Evolutionary conservation across 352 stramenopile species (phyloP), one percentile per base, ranked within the genome.

Genomic region (Phytophthora chlamydospora): DNA sequence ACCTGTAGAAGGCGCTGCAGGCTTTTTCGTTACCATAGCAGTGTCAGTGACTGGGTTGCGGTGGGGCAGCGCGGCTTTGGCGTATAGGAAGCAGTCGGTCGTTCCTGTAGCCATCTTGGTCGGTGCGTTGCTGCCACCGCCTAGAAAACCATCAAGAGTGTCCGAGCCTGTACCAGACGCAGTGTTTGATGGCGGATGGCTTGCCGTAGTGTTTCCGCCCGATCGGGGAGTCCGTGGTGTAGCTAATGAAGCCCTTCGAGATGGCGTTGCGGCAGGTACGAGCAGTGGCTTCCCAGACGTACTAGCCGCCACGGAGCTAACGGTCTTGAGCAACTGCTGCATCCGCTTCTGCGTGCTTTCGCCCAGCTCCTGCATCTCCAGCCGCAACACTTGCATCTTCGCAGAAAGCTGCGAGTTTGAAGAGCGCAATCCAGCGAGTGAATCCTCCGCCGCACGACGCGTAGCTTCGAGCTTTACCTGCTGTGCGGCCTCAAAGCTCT

Each of bases 31-130:
- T 24, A 19, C 19, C 32, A 17, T 42, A 24, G 5, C 44, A 16
- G 13, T 38, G 9, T 62, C 41, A 11, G 19, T 29, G 33, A 17
- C 29, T 41, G 40, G 59, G 2, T 59, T 58, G 7, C 58, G 58
- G 21, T 68, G 52, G 14, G 75, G 68, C 24, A 87, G 53, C 0
- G 73, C 68, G 0, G 73, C 71, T 60, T 79, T 83, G 24, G 75
- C 71, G 40, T 82, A 76, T 4, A 87, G 60, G 36, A 87, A 85
- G 44, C 70, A 85, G 27, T 85, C 72, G 14, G 32, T 38, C 11
- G 31, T 48, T 32, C 50, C 62, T 0, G 64, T 62, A 0, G 35
- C 21, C 39, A 71, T 64, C 44, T 51, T 61, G 4, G 75, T 67
- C 17, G 44, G 47, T 31, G 50, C 24, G 34, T 6, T 35, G 14